phyloP scores from a whole-genome alignment of 192 early-diverging fungal genomes.

The Backusella mclennaniae region DNA sequence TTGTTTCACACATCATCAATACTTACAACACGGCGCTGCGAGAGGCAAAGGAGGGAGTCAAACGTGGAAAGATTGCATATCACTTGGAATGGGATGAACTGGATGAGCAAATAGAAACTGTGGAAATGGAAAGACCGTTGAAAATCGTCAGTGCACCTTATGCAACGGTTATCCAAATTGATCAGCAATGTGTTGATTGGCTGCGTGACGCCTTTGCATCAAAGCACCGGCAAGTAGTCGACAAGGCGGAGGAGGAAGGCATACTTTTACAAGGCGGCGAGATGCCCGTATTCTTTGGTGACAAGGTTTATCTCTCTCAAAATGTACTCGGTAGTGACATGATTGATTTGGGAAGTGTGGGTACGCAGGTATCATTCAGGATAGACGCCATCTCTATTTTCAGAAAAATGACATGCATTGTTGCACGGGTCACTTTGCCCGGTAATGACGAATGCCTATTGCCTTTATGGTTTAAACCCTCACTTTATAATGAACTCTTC shows the following conservation, averaged over 20 bases:
- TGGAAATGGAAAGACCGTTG: not conserved
- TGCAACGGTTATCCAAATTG: not conserved
- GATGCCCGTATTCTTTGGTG: constrained; percentile 12
- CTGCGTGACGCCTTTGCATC: not conserved
- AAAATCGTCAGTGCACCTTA: not conserved
- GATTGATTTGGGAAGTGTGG: not conserved
- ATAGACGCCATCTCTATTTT: not conserved
- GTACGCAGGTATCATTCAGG: not conserved
- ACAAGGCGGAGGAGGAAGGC: not conserved
- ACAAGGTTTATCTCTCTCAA: constrained; percentile 3
- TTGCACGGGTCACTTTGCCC: not conserved
- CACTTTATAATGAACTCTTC: not conserved
- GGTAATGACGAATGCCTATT: not conserved
- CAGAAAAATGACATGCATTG: not conserved
- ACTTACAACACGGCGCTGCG: constrained; percentile 11
- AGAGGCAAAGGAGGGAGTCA: not conserved
- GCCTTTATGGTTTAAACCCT: constrained; percentile 23
- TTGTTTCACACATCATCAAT: constrained; percentile 8
- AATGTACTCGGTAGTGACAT: not conserved
- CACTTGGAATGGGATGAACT: not conserved
- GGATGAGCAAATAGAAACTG: not conserved
- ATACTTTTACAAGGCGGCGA: not conserved
- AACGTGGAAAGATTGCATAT: not conserved
- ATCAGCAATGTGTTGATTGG: not conserved
- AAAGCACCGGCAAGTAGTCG: not conserved